phyloP scores from a whole-genome alignment of 169 alveolate genomes.

The Babesia sp. region DNA sequence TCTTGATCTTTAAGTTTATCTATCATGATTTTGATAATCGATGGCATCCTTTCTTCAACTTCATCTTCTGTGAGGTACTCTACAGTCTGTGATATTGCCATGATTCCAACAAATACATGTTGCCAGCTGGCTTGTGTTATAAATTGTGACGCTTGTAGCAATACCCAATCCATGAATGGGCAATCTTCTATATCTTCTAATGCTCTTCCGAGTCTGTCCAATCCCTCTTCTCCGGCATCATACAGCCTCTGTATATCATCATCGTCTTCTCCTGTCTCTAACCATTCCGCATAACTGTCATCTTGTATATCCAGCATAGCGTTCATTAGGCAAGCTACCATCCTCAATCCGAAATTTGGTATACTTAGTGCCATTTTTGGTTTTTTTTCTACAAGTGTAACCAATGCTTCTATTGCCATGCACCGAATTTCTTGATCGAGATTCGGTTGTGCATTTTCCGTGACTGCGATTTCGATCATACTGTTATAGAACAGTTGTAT shows the following conservation, averaged over 20 bases:
- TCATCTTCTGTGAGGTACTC: slow-evolving; percentile 85
- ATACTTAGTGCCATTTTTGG: slow-evolving; percentile 77
- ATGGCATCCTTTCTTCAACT: slow-evolving; percentile 80
- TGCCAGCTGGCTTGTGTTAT: slow-evolving; percentile 81
- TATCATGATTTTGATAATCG: slow-evolving; percentile 76
- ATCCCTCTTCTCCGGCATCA: slow-evolving; percentile 84
- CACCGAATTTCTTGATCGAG: slow-evolving; percentile 73
- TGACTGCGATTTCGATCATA: slow-evolving; percentile 68
- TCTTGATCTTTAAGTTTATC: slow-evolving; percentile 82
- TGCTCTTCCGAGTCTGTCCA: slow-evolving; percentile 84
- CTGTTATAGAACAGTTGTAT: slow-evolving; percentile 62
- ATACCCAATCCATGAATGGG: slow-evolving; percentile 76
- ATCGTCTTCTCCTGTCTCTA: slow-evolving; percentile 80
- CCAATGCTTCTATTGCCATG: slow-evolving; percentile 75
- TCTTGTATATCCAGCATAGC: slow-evolving; percentile 83
- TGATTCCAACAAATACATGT: slow-evolving; percentile 83
- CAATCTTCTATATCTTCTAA: slow-evolving; percentile 75
- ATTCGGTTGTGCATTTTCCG: slow-evolving; percentile 59
- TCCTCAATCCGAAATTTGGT: slow-evolving; percentile 75
- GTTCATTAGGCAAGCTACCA: slow-evolving; percentile 70
- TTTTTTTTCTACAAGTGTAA: slow-evolving; percentile 74
- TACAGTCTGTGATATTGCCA: slow-evolving; percentile 86
- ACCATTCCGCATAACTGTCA: slow-evolving; percentile 82
- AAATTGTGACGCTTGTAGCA: slow-evolving; percentile 77
- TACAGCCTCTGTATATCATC: slow-evolving; percentile 81